Percentiles rank a stretch among this genome's conserved stretches.
Conservation (phyloP, 148 eudicot species). For the Nepenthes mirabilis region DNA sequence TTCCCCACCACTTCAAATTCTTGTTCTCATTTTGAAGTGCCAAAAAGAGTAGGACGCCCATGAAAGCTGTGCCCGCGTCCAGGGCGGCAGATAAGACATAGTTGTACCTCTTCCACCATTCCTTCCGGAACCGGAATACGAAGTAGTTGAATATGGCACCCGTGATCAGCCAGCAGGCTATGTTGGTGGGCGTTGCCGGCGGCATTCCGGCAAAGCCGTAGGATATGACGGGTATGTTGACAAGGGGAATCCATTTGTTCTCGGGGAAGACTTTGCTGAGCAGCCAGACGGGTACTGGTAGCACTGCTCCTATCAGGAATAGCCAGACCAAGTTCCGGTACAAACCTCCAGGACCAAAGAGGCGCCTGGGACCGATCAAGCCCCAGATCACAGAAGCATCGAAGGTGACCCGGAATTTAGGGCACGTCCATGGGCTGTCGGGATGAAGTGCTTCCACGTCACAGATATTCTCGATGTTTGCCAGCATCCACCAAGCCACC, state of each 20-base stretch:
- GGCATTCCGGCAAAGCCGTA: constrained; percentile 99
- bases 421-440: constrained; percentile 99
- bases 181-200: constrained; percentile 94
- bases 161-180: constrained; percentile 76
- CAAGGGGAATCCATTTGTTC: constrained; percentile 89
- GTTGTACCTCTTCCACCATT: constrained; percentile 95
- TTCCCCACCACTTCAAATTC: constrained; percentile 89
- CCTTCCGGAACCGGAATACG: constrained; percentile 67
- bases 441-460: constrained; percentile 77
- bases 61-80: constrained; percentile 97
- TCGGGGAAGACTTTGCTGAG: constrained; percentile 74
- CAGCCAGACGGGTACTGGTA: constrained; percentile 89
- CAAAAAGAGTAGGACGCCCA: constrained; percentile 84
- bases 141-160: constrained; percentile 88
- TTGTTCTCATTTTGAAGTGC: constrained; percentile 71
- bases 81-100: constrained; percentile 87
- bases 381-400: constrained; percentile 99
- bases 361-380: constrained; percentile 78
- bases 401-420: constrained; percentile 86
- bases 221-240: constrained; percentile 86
- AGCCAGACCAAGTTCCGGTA: constrained; percentile 94
- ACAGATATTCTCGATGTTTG: constrained; percentile 63
- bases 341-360: constrained; percentile 76
- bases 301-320: constrained; percentile 76
- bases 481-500: constrained; percentile 98